These are phyloP conservation scores for Populus deltoides DNA, from an alignment of 345 rosid species.

Conservation along the genomic window DNA sequence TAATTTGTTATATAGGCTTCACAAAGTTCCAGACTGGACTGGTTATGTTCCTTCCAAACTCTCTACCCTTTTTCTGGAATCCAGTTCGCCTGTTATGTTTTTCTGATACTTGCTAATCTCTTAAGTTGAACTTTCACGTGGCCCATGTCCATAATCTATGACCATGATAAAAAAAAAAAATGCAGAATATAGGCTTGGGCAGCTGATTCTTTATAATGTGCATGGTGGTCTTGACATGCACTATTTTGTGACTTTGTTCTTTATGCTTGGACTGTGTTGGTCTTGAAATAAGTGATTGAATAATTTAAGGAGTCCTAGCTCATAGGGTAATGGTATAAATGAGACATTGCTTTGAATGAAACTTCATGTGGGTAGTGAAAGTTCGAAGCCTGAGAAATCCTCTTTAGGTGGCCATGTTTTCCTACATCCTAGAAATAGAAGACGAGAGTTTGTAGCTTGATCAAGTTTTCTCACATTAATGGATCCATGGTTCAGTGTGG, in stretches of 20 bases:
- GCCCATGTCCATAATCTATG: not conserved
- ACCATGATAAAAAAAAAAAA: not conserved
- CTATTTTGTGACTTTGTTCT: not conserved
- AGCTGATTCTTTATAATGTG: not conserved
- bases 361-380: not conserved
- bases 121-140: not conserved
- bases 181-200: not conserved
- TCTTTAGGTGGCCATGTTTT: not conserved
- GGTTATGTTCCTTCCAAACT: not conserved
- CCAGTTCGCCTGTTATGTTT: not conserved
- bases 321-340: not conserved
- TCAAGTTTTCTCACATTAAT: not conserved
- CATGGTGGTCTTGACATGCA: not conserved
- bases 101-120: not conserved
- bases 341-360: not conserved
- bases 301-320: not conserved
- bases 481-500: not conserved
- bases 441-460: not conserved
- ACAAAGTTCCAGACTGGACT: not conserved
- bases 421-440: not conserved
- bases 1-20: not conserved
- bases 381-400: not conserved
- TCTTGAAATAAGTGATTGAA: not conserved
- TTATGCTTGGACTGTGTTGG: not conserved
- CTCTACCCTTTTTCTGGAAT: not conserved